Conservation (phyloP, 192 early-diverging fungal genomes). For the Gonapodya sp. region DNA sequence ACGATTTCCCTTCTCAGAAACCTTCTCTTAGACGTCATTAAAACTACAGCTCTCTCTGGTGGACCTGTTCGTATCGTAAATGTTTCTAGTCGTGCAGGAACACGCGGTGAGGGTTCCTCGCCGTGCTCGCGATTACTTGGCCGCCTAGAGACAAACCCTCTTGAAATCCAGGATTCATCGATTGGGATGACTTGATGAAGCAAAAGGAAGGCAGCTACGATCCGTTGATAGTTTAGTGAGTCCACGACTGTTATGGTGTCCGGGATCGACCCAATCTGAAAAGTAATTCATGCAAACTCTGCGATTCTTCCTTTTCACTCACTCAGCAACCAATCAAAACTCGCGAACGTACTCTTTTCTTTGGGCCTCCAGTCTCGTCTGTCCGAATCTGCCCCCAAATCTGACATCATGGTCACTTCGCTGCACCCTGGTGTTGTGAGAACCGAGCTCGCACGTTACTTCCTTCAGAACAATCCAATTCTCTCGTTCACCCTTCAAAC, state of each 20-base stretch:
- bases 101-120: no score
- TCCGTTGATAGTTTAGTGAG: not conserved
- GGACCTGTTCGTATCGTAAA: not conserved
- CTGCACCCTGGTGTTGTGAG: not conserved
- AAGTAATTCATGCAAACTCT: not conserved
- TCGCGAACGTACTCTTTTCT: constrained; percentile 3
- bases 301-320: no score
- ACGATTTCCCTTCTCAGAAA: constrained; percentile 1
- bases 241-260: no score
- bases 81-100: not conserved
- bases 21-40: not conserved
- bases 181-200: not conserved
- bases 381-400: not conserved
- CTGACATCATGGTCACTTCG: not conserved
- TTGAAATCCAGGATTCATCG: not conserved
- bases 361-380: not conserved
- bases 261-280: not conserved
- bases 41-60: not conserved
- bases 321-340: not conserved
- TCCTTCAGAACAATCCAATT: not conserved
- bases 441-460: not conserved
- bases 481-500: not conserved
- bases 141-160: no score
- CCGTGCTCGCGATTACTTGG: no score
- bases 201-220: not conserved